Evolutionary conservation across 257 asterid species (phyloP), one percentile per base, ranked within the genome.

Genomic region (Plantago ovata): DNA sequence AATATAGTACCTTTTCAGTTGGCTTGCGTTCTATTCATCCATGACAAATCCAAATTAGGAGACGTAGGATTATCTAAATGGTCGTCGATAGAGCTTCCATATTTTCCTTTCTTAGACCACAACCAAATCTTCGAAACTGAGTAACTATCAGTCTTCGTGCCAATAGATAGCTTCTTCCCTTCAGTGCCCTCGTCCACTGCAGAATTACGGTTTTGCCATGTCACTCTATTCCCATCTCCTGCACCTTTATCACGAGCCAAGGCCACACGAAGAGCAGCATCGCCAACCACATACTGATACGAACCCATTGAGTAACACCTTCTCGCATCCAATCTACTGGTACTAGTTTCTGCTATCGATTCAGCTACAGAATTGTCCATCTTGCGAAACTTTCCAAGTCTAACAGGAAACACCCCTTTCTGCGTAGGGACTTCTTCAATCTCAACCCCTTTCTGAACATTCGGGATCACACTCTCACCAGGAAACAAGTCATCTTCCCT

Each of bases 241-340:
- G 16, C 65, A 38, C 58, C 69, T 6, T 49, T 69, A 15, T 75
- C 82, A 63, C 51, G 66, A 71, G 76, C 72, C 80, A 92, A 78
- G 12, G 96, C 81, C 58, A 92, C 94, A 64, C 76, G 73, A 42
- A 92, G 95, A 20, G 75, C 81, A 10, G 92, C 68, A 72, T 92
- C 89, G 14, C 85, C 83, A 7, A 92, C 96, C 20, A 92, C 93
- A 43, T 92, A 92, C 60, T 92, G 94, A 79, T 88, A 88, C 3
- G 98, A 92, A 28, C 98, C 98, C 91, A 92, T 71, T 0, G 98
- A 92, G 67, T 68, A 92, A 62, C 98, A 92, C 69, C 98, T 82
- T 54, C 98, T 75, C 7, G 90, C 93, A 62, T 92, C 96, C 82
- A 92, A 64, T 38, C 55, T 92, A 72, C 96, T 88, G 67, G 95